Percentiles rank a stretch among this genome's conserved stretches.
phyloP scores from a whole-genome alignment of 768 basidiomycete genomes.

The Leccinum broughii region DNA sequence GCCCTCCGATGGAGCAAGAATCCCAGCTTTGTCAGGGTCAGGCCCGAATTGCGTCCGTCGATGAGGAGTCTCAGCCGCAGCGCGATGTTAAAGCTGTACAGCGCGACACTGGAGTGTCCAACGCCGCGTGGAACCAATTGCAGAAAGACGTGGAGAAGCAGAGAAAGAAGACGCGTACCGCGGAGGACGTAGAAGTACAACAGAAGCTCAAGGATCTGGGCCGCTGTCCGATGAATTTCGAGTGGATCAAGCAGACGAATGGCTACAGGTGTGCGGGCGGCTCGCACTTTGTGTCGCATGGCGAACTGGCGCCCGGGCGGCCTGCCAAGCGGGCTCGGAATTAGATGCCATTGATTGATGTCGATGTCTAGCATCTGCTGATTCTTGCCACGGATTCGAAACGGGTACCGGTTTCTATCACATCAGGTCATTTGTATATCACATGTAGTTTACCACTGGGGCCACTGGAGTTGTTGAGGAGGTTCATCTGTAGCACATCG shows the following conservation, averaged over 20 bases:
- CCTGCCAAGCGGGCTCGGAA: background rate
- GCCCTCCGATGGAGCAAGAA: background rate
- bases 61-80: background rate
- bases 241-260: background rate
- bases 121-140: background rate
- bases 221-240: background rate
- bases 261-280: background rate
- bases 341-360: no score
- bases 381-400: no score
- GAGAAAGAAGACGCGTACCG: background rate
- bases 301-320: background rate
- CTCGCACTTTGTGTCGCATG: background rate
- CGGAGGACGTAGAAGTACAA: background rate
- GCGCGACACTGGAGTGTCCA: background rate
- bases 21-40: background rate
- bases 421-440: no score
- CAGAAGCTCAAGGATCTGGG: background rate
- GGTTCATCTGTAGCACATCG: background rate
- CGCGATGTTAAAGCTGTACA: background rate
- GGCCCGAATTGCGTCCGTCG: background rate
- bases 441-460: no score
- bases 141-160: background rate
- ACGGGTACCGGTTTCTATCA: no score
- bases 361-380: no score
- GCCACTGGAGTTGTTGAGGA: no score